Evolutionary conservation across 2,329 filamentous ascomycete genomes (phyloP).

Genomic region (Boeremia exigua): DNA sequence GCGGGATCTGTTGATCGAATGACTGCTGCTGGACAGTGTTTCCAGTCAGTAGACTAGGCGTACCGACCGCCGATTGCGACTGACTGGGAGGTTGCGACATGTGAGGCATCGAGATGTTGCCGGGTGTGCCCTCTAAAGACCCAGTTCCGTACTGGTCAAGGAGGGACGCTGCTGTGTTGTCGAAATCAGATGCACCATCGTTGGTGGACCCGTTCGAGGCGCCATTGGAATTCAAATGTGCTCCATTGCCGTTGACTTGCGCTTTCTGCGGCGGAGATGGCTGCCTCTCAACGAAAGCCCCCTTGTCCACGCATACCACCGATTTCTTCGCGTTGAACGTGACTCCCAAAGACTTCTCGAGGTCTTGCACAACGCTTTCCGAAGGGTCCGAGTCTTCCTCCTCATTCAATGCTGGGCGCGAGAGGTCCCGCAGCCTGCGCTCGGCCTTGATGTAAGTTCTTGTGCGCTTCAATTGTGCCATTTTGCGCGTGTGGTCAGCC

Average conservation of each 20-base stretch:
- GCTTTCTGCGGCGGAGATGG: slow-evolving; percentile 34
- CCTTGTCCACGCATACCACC: slow-evolving; percentile 76
- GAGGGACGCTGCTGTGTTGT: slow-evolving; percentile 62
- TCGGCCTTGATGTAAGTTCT: slow-evolving; percentile 76
- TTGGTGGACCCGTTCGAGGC: slow-evolving; percentile 41
- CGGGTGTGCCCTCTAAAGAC: slow-evolving; percentile 65
- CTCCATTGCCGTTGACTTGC: slow-evolving; percentile 41
- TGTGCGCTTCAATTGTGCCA: slow-evolving; percentile 75
- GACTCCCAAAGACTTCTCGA: slow-evolving; percentile 74
- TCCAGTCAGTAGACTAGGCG: slow-evolving; percentile 52
- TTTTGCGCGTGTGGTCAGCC: slow-evolving; percentile 74
- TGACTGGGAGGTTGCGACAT: slow-evolving; percentile 61
- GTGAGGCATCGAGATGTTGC: slow-evolving; percentile 65
- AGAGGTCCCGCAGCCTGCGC: slow-evolving; percentile 72
- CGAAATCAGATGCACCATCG: slow-evolving; percentile 40
- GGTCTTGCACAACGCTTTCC: slow-evolving; percentile 75
- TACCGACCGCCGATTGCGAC: slow-evolving; percentile 64
- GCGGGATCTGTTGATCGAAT: slow-evolving; percentile 34
- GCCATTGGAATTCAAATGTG: slow-evolving; percentile 37
- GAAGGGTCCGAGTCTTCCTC: slow-evolving; percentile 56
- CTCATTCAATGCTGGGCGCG: slow-evolving; percentile 50
- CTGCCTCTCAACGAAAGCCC: slow-evolving; percentile 70
- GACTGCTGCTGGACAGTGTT: slow-evolving; percentile 30
- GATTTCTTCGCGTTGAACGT: slow-evolving; percentile 69
- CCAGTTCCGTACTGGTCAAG: slow-evolving; percentile 72